A percentile compares a stretch with the other conserved stretches of the same genome.
Evolutionary conservation across 176 grass and related monocot species (phyloP).

Genomic region (Oryza meyeriana): DNA sequence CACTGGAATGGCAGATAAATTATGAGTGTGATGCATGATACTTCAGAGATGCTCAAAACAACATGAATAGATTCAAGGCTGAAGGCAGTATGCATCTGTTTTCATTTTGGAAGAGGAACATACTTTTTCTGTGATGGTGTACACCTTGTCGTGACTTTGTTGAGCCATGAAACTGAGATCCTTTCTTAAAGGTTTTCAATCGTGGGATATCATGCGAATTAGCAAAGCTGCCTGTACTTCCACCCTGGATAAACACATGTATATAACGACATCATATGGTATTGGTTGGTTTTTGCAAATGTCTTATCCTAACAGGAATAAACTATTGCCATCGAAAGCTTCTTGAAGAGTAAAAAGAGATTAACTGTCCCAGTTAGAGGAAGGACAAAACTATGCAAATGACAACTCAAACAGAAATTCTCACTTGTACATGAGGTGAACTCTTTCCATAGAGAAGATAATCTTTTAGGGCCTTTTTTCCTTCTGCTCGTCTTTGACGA

Average conservation of each 20-base stretch:
- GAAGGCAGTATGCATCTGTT: neutral
- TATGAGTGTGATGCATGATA: neutral
- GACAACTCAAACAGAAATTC: neutral
- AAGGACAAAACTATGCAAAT: neutral
- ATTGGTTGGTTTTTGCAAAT: neutral
- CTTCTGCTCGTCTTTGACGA: slow-evolving; percentile 76
- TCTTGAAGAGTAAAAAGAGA: neutral
- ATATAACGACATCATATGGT: neutral
- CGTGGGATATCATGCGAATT: slow-evolving; percentile 47
- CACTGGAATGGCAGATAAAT: neutral
- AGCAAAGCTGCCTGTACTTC: slow-evolving; percentile 45
- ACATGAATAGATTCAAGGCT: neutral
- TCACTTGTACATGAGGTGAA: slow-evolving; percentile 48
- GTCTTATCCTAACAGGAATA: neutral
- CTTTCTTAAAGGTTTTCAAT: slow-evolving; percentile 55
- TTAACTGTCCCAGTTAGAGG: neutral
- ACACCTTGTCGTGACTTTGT: slow-evolving; percentile 39
- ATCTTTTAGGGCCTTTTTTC: slow-evolving; percentile 81
- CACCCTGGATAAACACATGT: slow-evolving; percentile 50
- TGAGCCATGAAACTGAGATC: slow-evolving; percentile 42
- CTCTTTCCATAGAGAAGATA: slow-evolving; percentile 80
- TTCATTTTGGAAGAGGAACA: slow-evolving; percentile 24
- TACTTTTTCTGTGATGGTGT: slow-evolving; percentile 57
- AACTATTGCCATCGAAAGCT: neutral
- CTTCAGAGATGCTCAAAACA: neutral